A percentile compares a stretch with the other conserved stretches of the same genome.
phyloP scores from a whole-genome alignment of 2,329 filamentous ascomycete species.

The Sporothrix protearum region DNA sequence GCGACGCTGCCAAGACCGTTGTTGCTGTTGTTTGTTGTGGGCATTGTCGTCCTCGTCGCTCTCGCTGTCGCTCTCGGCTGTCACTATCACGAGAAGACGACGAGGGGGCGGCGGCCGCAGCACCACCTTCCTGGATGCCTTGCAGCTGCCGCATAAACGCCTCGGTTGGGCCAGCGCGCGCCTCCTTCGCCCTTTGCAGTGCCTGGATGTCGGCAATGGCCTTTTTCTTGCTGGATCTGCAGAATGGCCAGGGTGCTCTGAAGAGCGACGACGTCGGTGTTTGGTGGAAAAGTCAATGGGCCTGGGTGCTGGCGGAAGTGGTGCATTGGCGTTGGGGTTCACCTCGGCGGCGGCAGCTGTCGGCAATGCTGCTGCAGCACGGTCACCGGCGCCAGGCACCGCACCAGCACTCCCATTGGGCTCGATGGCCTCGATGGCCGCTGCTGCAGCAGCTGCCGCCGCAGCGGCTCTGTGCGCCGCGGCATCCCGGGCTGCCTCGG shows the following conservation, averaged over 20 bases:
- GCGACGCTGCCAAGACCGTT: neutral
- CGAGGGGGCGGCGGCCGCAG: conserved; percentile 23
- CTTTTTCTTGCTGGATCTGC: conserved; percentile 77
- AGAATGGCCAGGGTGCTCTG: conserved; percentile 81
- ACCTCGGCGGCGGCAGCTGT: neutral
- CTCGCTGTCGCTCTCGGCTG: conserved; percentile 35
- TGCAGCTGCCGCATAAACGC: conserved; percentile 67
- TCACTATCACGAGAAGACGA: conserved; percentile 31
- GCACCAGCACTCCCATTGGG: neutral
- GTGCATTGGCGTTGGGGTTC: neutral
- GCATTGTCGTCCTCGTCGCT: conserved; percentile 30
- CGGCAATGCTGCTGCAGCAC: neutral
- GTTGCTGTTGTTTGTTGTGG: neutral
- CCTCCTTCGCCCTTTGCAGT: conserved; percentile 65
- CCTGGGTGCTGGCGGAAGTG: conserved; percentile 46
- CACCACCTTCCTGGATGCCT: conserved; percentile 46
- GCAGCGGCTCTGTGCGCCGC: conserved; percentile 13
- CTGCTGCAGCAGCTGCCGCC: neutral
- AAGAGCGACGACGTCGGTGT: conserved; percentile 83
- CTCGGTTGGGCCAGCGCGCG: conserved; percentile 68
- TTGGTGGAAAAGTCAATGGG: conserved; percentile 62
- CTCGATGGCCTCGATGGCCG: neutral
- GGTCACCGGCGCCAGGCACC: neutral
- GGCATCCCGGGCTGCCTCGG: conserved; percentile 21
- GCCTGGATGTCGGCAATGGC: conserved; percentile 70